Evolutionary conservation across 2,329 filamentous ascomycete genomes (phyloP).

Genomic region (Diaporthe citrichinensis): DNA sequence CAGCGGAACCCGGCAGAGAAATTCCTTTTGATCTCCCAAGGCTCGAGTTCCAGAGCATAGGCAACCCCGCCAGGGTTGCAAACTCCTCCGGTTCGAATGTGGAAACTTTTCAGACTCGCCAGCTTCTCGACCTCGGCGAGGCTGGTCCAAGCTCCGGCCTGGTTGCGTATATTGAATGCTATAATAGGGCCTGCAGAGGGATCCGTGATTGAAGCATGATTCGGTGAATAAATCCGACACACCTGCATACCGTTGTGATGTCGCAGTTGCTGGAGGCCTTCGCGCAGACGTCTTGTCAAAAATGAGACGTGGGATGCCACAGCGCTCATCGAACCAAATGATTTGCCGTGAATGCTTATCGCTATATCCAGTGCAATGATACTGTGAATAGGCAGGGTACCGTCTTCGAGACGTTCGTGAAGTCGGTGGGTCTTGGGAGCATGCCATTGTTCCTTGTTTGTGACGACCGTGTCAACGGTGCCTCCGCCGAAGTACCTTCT

Average conservation of each 20-base stretch:
- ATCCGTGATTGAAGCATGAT: constrained; percentile 42
- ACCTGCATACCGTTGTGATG: constrained; percentile 79
- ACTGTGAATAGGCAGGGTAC: constrained; percentile 89
- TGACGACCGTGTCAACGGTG: constrained; percentile 91
- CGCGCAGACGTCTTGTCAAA: constrained; percentile 72
- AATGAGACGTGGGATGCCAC: constrained; percentile 80
- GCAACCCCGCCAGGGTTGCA: constrained; percentile 94
- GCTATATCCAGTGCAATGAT: constrained; percentile 87
- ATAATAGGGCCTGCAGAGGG: constrained; percentile 79
- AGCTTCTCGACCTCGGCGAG: constrained; percentile 91
- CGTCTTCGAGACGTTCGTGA: constrained; percentile 90
- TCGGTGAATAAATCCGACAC: constrained; percentile 74
- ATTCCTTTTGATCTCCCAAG: constrained; percentile 87
- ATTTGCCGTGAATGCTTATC: constrained; percentile 74
- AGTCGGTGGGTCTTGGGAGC: constrained; percentile 78
- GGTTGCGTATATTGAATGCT: constrained; percentile 85
- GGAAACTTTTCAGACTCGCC: constrained; percentile 82
- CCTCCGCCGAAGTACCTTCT: constrained; percentile 93
- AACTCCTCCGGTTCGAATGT: constrained; percentile 88
- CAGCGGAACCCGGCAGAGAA: constrained; percentile 90
- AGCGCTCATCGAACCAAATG: constrained; percentile 80
- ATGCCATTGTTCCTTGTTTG: constrained; percentile 86
- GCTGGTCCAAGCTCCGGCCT: constrained; percentile 80
- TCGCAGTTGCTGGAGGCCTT: constrained; percentile 69
- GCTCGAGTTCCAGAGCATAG: constrained; percentile 77